These are phyloP conservation scores for Quercus berberidifolia DNA, from an alignment of 306 rosid genomes.

Conservation along the genomic window DNA sequence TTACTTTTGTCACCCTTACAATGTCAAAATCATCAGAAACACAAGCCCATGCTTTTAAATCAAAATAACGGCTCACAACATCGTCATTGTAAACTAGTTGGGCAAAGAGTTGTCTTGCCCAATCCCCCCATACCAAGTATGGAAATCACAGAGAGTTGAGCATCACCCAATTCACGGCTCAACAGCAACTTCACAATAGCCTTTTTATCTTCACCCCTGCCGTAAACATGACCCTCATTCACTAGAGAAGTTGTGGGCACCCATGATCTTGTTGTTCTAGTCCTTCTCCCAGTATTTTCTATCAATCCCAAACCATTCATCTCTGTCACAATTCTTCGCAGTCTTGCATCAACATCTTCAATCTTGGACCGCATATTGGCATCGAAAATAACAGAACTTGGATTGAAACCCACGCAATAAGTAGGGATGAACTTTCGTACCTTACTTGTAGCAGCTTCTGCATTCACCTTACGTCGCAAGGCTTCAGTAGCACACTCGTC, in stretches of 20 bases:
- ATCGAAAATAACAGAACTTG: no score
- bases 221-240: background rate
- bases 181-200: background rate
- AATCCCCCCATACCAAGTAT: background rate
- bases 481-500: no score
- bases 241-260: background rate
- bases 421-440: background rate
- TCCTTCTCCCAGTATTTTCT: background rate
- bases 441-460: background rate
- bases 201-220: background rate
- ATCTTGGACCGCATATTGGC: no score
- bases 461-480: background rate
- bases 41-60: background rate
- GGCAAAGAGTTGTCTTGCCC: background rate
- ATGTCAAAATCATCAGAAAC: background rate
- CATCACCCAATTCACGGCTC: background rate
- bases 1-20: background rate
- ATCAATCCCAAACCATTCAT: background rate
- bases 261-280: background rate
- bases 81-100: background rate
- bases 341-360: no score
- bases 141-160: background rate
- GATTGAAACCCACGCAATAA: background rate
- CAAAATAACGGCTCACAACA: background rate
- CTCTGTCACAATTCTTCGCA: background rate